Evolutionary conservation across 2,329 filamentous ascomycete genomes (phyloP).

Genomic region (Paecilomyces niveus): DNA sequence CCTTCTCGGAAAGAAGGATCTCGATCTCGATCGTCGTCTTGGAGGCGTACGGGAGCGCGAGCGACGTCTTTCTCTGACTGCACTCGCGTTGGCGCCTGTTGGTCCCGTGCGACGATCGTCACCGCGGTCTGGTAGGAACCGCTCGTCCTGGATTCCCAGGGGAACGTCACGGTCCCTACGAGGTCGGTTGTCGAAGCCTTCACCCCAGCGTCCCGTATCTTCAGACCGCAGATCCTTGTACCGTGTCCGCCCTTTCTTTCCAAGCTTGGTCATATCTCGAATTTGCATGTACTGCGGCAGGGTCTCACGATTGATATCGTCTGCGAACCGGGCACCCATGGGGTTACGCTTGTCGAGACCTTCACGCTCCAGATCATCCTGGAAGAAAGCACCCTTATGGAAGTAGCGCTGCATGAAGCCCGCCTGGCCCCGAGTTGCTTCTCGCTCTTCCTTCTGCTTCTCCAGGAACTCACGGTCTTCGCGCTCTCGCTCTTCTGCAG

Average conservation of each 20-base stretch:
- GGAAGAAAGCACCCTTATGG: conserved; percentile 94
- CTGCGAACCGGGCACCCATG: conserved; percentile 75
- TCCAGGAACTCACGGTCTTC: conserved; percentile 77
- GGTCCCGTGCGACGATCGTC: conserved; percentile 29
- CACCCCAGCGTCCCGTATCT: conserved; percentile 80
- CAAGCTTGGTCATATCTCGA: conserved; percentile 86
- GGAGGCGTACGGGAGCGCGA: conserved; percentile 26
- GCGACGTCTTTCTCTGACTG: conserved; percentile 25
- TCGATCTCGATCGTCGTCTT: conserved; percentile 36
- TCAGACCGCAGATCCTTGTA: conserved; percentile 84
- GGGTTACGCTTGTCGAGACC: conserved; percentile 75
- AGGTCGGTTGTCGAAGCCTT: conserved; percentile 21
- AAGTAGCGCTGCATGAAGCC: conserved; percentile 92
- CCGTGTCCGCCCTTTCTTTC: conserved; percentile 82
- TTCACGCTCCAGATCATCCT: conserved; percentile 67
- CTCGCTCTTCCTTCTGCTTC: conserved; percentile 68
- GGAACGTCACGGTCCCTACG: conserved; percentile 22
- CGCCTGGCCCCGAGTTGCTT: conserved; percentile 71
- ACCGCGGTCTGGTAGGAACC: conserved; percentile 39
- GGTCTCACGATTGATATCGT: conserved; percentile 78
- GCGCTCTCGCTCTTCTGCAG: conserved; percentile 72
- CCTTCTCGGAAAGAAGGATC: conserved; percentile 48
- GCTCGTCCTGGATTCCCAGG: conserved; percentile 36
- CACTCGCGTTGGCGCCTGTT: conserved; percentile 41
- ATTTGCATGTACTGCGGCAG: conserved; percentile 89